Percentiles rank a stretch among this genome's conserved stretches.
These are phyloP conservation scores for Alternaria hordeiaustralica DNA, from an alignment of 2,329 filamentous ascomycete genomes.

Conservation along the genomic window DNA sequence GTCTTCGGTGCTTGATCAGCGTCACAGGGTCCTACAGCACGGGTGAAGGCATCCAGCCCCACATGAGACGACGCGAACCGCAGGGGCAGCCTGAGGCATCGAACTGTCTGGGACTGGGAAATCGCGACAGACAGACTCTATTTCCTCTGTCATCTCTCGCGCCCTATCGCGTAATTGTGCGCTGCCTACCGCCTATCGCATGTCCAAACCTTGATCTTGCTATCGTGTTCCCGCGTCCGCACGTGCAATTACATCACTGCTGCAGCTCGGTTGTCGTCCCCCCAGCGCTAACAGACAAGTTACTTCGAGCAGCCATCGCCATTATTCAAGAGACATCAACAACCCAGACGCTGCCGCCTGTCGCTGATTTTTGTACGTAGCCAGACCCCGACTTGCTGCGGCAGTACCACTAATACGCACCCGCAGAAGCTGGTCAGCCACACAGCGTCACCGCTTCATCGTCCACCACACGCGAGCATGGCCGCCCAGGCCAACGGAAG, in stretches of 20 bases:
- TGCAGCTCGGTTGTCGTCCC: conserved; percentile 26
- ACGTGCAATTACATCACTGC: conserved; percentile 40
- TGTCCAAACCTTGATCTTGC: conserved; percentile 18
- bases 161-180: background rate
- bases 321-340: conserved; percentile 18
- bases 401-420: background rate
- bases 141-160: background rate
- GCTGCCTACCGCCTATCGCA: conserved; percentile 1
- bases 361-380: conserved; percentile 9
- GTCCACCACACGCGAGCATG: conserved; percentile 36
- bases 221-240: conserved; percentile 22
- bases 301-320: conserved; percentile 14
- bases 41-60: background rate
- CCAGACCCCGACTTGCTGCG: background rate
- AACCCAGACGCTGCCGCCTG: conserved; percentile 8
- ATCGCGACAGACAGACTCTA: background rate
- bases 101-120: background rate
- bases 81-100: conserved; percentile 12
- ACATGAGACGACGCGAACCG: background rate
- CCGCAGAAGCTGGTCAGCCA: conserved; percentile 2
- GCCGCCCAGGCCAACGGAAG: conserved; percentile 47
- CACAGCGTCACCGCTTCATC: conserved; percentile 9
- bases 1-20: background rate
- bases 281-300: conserved; percentile 19
- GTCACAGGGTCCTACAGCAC: background rate